phyloP scores from a whole-genome alignment of 2,329 filamentous ascomycete genomes.

The Zasmidium angulare region DNA sequence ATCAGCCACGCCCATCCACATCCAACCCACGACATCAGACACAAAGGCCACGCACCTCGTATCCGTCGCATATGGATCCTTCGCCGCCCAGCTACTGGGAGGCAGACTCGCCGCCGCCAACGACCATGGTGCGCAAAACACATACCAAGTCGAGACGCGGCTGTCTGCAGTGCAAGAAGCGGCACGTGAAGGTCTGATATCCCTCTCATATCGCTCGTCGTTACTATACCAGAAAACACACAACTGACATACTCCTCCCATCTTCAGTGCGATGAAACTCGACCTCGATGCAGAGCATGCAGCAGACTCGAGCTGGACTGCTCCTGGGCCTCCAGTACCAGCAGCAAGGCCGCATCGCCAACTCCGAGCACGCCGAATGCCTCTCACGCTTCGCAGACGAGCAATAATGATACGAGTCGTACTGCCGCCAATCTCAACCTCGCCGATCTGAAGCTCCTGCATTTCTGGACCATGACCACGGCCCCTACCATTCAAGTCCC shows the following conservation, averaged over 20 bases:
- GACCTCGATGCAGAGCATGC: slow-evolving; percentile 18
- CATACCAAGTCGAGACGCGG: slow-evolving; percentile 24
- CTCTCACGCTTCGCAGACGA: slow-evolving; percentile 1
- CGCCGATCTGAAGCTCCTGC: slow-evolving; percentile 21
- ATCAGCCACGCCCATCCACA: neutral
- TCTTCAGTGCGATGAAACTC: slow-evolving; percentile 15
- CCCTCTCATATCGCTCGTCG: neutral
- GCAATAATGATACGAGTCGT: neutral
- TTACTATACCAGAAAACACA: neutral
- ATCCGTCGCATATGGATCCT: neutral
- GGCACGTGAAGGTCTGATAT: slow-evolving; percentile 23
- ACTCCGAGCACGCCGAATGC: slow-evolving; percentile 6
- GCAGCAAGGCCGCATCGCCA: neutral
- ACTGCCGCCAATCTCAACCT: slow-evolving; percentile 9
- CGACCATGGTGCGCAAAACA: slow-evolving; percentile 15
- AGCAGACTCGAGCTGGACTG: slow-evolving; percentile 20
- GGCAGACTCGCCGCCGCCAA: neutral
- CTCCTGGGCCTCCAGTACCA: slow-evolving; percentile 7
- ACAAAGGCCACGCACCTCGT: too few species aligned
- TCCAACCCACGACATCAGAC: neutral
- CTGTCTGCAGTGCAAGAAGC: slow-evolving; percentile 24
- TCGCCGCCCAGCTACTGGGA: neutral
- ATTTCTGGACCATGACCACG: slow-evolving; percentile 22
- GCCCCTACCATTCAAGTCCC: slow-evolving; percentile 4
- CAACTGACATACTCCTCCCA: neutral